Evolutionary conservation across 2,329 filamentous ascomycete genomes (phyloP), one percentile per base, ranked within the genome.

Genomic region (Trichoderma simmonsii): DNA sequence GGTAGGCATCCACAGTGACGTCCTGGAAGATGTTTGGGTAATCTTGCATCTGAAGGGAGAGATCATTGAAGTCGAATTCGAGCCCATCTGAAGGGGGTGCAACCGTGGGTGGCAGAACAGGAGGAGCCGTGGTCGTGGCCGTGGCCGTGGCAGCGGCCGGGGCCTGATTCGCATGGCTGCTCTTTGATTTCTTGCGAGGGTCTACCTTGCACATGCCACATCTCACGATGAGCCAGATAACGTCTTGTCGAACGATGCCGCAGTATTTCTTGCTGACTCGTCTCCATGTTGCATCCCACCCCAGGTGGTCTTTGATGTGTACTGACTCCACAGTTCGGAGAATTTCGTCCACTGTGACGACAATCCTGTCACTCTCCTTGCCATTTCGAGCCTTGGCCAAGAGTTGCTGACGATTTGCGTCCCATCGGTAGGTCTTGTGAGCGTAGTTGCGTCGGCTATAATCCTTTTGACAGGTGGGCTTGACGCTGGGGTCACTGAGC

Each of bases 251-350:
- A 63, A 73, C 57, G 56, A 74, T 73, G 6, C 73, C 73, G 54
- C 73, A 71, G 30, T 74, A 74, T 14, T 36, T 15, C 4, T 36
- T 28, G 62, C 60, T 74, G 57, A 73, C 63, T 11, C 67, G 59
- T 9, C 64, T 60, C 73, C 73, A 74, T 4, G 73, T 73, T 14
- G 72, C 72, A 71, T 74, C 73, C 73, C 73, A 74, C 21, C 73
- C 73, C 14, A 66, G 66, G 39, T 74, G 73, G 39, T 71, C 72
- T 8, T 9, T 18, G n/a, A 56, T 60, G 63, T 73, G 73, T 6
- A 73, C 70, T 1, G 26, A 7, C 57, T 68, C 72, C 56, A 74
- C 70, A 34, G 63, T 48, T 15, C 63, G 26, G n/a, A 73, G 21
- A 18, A 73, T 74, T 39, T 57, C 51, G 15, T 71, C 73, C n/a